phyloP scores from a whole-genome alignment of 1,139 yeast genomes.

The Saccharomyces hybrid region DNA sequence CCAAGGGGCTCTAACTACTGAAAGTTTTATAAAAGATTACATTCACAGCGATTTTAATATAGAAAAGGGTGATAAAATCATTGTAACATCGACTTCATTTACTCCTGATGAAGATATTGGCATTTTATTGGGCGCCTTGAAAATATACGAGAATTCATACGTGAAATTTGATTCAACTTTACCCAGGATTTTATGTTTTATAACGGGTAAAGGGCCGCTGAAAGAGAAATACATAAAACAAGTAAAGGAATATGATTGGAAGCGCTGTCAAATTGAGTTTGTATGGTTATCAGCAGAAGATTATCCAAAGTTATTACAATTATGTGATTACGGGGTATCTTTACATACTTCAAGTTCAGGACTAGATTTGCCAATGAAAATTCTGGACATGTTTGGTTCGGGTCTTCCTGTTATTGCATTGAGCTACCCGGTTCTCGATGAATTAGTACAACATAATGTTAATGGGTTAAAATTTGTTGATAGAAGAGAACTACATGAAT shows the following conservation, averaged over 20 bases:
- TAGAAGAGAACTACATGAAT: constrained; percentile 44
- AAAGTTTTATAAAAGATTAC: constrained; percentile 34
- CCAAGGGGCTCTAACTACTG: constrained; percentile 22
- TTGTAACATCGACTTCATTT: constrained; percentile 85
- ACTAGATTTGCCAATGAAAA: constrained; percentile 93
- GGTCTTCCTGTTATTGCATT: constrained; percentile 87
- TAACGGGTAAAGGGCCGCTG: constrained; percentile 94
- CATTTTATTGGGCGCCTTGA: constrained; percentile 61
- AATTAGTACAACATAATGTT: constrained; percentile 43
- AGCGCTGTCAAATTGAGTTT: constrained; percentile 47
- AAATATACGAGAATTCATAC: constrained; percentile 43
- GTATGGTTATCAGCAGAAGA: constrained; percentile 77
- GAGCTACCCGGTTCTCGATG: constrained; percentile 63
- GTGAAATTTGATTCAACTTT: constrained; percentile 23
- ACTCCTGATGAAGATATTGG: constrained; percentile 91
- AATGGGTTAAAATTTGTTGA: constrained; percentile 42
- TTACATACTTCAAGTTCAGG: constrained; percentile 90
- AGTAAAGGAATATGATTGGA: constrained; percentile 40
- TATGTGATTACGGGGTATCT: constrained; percentile 84
- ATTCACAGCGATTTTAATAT: constrained; percentile 33
- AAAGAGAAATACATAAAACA: constrained; percentile 42
- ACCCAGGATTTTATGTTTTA: constrained; percentile 55
- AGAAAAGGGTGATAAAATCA: constrained; percentile 44
- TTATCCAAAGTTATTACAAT: constrained; percentile 66
- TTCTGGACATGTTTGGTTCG: constrained; percentile 91